Conservation (phyloP, 305 asterid species). For the Galium porrigens region DNA sequence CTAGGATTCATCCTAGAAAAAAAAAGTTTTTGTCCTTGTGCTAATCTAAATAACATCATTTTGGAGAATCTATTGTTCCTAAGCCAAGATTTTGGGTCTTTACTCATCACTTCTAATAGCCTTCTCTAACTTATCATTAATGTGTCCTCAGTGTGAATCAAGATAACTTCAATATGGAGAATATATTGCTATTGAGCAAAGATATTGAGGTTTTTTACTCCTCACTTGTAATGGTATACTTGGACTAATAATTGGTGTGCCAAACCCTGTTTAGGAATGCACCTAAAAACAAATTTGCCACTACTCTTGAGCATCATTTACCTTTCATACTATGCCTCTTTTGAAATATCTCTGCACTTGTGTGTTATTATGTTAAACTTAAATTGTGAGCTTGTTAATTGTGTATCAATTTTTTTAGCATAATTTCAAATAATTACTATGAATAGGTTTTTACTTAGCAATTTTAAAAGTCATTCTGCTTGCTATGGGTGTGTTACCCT, state of each 20-base stretch:
- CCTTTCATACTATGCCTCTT: background rate
- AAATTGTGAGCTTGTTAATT: too few relatives aligned
- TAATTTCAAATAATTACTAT: background rate
- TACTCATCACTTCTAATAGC: too few relatives aligned
- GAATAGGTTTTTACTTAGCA: too few relatives aligned
- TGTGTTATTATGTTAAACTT: too few relatives aligned
- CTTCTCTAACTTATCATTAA: too few relatives aligned
- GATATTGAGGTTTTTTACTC: background rate
- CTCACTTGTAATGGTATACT: background rate
- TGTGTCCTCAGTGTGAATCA: background rate
- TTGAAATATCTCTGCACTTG: too few relatives aligned
- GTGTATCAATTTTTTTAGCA: background rate
- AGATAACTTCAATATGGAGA: background rate
- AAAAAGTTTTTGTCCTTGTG: background rate
- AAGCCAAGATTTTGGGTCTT: background rate
- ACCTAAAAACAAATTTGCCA: background rate
- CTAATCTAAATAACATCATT: too few relatives aligned
- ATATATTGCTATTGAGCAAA: background rate
- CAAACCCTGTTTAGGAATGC: too few relatives aligned
- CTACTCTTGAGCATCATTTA: background rate
- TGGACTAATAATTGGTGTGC: background rate
- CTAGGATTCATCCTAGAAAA: background rate
- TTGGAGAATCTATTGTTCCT: background rate
- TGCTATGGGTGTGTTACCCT: background rate
- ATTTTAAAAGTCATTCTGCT: background rate